These are phyloP conservation scores for Fusarium hostae DNA, from an alignment of 2,329 filamentous ascomycete genomes.

Conservation along the genomic window DNA sequence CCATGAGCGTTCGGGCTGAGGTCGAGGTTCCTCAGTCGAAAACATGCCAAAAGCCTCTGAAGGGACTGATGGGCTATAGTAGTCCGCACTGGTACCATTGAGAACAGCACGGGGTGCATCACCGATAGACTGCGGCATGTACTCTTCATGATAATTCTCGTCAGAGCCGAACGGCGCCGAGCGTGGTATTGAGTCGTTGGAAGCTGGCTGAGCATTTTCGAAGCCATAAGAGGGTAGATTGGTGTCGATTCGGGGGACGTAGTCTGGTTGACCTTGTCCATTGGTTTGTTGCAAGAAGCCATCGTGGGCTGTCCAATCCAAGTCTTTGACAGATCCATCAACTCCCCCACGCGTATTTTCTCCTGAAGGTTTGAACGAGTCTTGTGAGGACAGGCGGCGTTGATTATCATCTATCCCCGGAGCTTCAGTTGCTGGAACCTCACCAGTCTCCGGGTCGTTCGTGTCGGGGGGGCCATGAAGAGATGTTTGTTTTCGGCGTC, in stretches of 20 bases:
- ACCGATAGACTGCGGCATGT: slow-evolving; percentile 44
- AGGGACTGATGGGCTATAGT: slow-evolving; percentile 55
- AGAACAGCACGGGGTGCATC: slow-evolving; percentile 49
- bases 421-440: slow-evolving; percentile 28
- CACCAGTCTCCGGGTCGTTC: slow-evolving; percentile 48
- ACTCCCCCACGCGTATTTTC: slow-evolving; percentile 46
- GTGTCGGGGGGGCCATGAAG: slow-evolving; percentile 23
- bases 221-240: slow-evolving; percentile 13
- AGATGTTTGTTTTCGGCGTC: slow-evolving; percentile 42
- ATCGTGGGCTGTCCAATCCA: slow-evolving; percentile 41
- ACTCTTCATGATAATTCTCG: slow-evolving; percentile 39
- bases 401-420: slow-evolving; percentile 35
- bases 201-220: slow-evolving; percentile 15
- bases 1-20: slow-evolving; percentile 41
- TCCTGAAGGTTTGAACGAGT: slow-evolving; percentile 49
- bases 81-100: slow-evolving; percentile 53
- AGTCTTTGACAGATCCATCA: slow-evolving; percentile 42
- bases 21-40: slow-evolving; percentile 39
- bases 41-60: slow-evolving; percentile 56
- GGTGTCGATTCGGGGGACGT: slow-evolving; percentile 33
- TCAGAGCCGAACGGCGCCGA: slow-evolving; percentile 38
- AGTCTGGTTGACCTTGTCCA: slow-evolving; percentile 23
- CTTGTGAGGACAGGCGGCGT: slow-evolving; percentile 51
- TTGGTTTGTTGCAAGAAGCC: slow-evolving; percentile 25
- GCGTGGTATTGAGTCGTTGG: slow-evolving; percentile 32